A percentile compares a stretch with the other conserved stretches of the same genome.
These are phyloP conservation scores for Trichoderma sp. DNA, from an alignment of 2,329 filamentous ascomycete species.

Conservation along the genomic window DNA sequence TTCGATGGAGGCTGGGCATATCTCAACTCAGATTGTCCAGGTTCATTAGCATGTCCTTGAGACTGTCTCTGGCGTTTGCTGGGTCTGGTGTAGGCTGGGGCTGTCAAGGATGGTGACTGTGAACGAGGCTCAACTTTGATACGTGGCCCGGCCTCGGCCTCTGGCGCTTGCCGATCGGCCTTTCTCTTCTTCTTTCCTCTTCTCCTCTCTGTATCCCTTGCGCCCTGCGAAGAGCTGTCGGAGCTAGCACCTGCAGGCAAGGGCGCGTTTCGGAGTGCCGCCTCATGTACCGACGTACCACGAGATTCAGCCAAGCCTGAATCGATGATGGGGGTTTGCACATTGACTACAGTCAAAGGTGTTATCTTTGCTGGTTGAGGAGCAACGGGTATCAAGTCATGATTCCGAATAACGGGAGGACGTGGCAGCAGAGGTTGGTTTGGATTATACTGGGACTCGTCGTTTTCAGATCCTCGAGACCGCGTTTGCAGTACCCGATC, in stretches of 20 bases:
- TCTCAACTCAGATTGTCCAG: constrained; percentile 39
- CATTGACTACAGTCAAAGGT: constrained; percentile 50
- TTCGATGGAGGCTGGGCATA: constrained; percentile 41
- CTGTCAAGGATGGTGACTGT: constrained; percentile 57
- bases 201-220: constrained; percentile 49
- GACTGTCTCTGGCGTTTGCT: constrained; percentile 56
- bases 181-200: constrained; percentile 52
- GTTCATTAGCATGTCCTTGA: constrained; percentile 38
- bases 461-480: constrained; percentile 30
- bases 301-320: constrained; percentile 4
- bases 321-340: constrained; percentile 25
- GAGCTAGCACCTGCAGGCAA: constrained; percentile 51
- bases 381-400: constrained; percentile 70
- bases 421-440: constrained; percentile 25
- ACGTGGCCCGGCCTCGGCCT: constrained; percentile 48
- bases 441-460: constrained; percentile 23
- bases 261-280: constrained; percentile 53
- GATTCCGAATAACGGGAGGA: constrained; percentile 67
- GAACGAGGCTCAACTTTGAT: constrained; percentile 67
- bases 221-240: constrained; percentile 58
- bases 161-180: constrained; percentile 49
- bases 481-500: constrained; percentile 44
- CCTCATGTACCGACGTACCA: constrained; percentile 48
- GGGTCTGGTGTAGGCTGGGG: constrained; percentile 52
- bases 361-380: constrained; percentile 73